A percentile compares a stretch with the other conserved stretches of the same genome.
Conservation (phyloP, 106 monocot species). For the Alisma plantagoaquatica region DNA sequence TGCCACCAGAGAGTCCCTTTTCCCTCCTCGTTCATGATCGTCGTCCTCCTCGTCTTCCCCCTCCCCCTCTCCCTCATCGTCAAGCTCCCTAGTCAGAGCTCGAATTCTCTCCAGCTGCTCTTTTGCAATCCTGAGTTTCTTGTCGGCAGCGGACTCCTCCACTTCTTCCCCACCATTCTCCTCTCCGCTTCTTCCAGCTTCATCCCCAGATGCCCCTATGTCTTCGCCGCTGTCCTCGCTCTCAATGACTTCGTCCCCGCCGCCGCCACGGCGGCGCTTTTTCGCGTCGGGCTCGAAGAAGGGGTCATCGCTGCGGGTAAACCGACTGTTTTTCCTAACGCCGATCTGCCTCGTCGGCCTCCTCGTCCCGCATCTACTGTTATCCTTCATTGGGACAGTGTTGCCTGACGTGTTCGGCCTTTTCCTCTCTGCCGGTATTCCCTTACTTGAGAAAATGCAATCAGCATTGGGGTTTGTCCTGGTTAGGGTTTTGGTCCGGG, state of each 20-base stretch:
- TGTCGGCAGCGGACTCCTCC: constrained; percentile 72
- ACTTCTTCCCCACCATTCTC: constrained; percentile 12
- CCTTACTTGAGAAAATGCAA: no score
- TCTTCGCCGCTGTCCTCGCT: constrained; percentile 12
- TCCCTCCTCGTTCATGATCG: constrained; percentile 37
- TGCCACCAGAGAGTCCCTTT: constrained; percentile 55
- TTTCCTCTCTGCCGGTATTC: no score
- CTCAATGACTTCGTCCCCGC: constrained; percentile 16
- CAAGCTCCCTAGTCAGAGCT: constrained; percentile 23
- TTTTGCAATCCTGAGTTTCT: constrained; percentile 51
- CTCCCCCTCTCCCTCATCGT: constrained; percentile 39
- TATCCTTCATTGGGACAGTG: no score
- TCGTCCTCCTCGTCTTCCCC: constrained; percentile 36
- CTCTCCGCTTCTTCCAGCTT: constrained; percentile 11
- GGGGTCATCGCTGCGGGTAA: not conserved
- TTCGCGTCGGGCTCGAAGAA: constrained; percentile 11
- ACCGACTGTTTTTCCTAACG: no score
- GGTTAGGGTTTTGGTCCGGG: no score
- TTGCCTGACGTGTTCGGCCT: no score
- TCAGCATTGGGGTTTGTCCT: no score
- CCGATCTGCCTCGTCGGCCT: no score
- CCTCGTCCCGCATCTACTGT: no score
- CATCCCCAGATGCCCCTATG: not conserved
- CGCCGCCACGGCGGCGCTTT: not conserved
- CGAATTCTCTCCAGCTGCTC: constrained; percentile 57